Percentiles rank a stretch among this genome's conserved stretches.
Conservation (phyloP, 768 basidiomycete species). For the Hericium erinaceus region DNA sequence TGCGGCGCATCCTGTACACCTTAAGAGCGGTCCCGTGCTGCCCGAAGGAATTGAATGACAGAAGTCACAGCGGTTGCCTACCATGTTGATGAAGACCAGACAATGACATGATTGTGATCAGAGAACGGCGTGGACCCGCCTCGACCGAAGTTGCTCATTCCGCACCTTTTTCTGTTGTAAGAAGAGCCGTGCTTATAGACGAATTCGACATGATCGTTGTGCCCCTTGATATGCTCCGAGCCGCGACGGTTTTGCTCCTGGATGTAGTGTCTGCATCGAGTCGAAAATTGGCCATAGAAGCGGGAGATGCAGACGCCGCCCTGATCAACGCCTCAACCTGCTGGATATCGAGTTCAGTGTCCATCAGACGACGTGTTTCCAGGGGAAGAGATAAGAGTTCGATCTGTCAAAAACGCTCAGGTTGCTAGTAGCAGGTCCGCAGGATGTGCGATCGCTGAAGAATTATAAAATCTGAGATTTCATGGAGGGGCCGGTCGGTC, state of each 20-base stretch:
- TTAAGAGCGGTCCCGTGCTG: constrained; percentile 27
- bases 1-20: constrained; percentile 56
- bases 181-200: not conserved
- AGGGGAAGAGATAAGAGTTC: too few species aligned
- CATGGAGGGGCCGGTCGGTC: too few species aligned
- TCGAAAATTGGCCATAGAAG: not conserved
- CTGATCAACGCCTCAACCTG: too few species aligned
- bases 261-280: not conserved
- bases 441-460: too few species aligned
- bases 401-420: too few species aligned
- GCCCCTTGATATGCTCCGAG: not conserved
- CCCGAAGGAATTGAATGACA: constrained; percentile 37
- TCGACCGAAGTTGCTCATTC: too few species aligned
- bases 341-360: too few species aligned
- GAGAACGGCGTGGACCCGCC: not conserved
- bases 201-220: not conserved
- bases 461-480: too few species aligned
- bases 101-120: not conserved
- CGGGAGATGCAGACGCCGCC: not conserved
- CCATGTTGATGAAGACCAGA: constrained; percentile 36
- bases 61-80: constrained; percentile 56
- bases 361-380: too few species aligned
- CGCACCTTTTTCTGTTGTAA: not conserved
- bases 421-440: too few species aligned
- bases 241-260: not conserved